Conservation (phyloP, 345 rosid species). For the Alliaria petiolata region DNA sequence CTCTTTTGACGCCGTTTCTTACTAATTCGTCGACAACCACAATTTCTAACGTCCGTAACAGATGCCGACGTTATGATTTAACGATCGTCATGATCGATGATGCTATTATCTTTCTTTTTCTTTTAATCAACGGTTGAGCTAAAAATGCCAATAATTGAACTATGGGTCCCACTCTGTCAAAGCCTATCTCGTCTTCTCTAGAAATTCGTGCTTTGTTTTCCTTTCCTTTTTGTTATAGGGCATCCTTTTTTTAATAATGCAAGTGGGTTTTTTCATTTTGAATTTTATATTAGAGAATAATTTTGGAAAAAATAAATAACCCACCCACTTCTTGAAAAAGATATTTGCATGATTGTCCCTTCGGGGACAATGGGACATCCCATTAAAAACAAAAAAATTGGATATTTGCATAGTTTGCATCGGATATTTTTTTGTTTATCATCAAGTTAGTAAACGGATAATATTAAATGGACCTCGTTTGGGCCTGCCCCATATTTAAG, state of each 20-base stretch:
- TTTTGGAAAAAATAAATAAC: too few relatives aligned
- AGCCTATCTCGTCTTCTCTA: background rate
- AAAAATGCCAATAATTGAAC: constrained; percentile 3
- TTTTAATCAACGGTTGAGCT: constrained; percentile 13
- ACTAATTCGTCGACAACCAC: background rate
- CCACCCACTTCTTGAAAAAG: too few relatives aligned
- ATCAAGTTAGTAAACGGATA: too few relatives aligned
- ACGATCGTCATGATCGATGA: background rate
- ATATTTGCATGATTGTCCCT: too few relatives aligned
- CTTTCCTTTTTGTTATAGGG: background rate
- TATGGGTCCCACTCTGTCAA: background rate
- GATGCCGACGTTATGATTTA: too few relatives aligned
- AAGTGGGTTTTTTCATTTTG: background rate
- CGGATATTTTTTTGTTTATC: too few relatives aligned
- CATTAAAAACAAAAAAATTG: background rate
- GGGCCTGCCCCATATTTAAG: too few relatives aligned
- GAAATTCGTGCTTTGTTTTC: background rate
- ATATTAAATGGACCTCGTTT: too few relatives aligned
- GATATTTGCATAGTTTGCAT: too few relatives aligned
- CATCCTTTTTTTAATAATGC: background rate
- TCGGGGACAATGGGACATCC: background rate
- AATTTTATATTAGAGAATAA: background rate
- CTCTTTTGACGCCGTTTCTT: constrained; percentile 10
- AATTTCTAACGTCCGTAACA: too few relatives aligned
- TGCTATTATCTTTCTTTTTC: background rate